Conservation (phyloP, 2,329 filamentous ascomycete species). For the Cercospora nicotianae region DNA sequence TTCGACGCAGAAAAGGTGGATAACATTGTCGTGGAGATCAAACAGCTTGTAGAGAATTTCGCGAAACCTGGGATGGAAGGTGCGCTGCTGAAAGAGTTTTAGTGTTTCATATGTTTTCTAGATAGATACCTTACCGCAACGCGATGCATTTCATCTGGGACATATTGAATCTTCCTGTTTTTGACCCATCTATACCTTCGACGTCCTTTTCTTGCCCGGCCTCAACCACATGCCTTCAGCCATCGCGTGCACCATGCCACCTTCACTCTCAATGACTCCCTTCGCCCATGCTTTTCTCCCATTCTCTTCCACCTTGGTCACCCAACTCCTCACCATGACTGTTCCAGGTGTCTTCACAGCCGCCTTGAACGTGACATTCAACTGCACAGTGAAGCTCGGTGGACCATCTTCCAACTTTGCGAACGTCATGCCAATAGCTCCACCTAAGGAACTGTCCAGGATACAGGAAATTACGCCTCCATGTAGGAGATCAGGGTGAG, state of each 20-base stretch:
- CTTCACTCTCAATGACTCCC: conserved; percentile 26
- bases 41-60: background rate
- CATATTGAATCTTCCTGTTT: background rate
- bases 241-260: conserved; percentile 23
- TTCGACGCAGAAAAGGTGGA: background rate
- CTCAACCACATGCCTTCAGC: conserved; percentile 30
- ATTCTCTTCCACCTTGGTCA: conserved; percentile 21
- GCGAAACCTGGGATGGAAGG: background rate
- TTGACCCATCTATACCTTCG: background rate
- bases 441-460: conserved; percentile 25
- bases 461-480: conserved; percentile 28
- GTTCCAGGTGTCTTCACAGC: conserved; percentile 27
- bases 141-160: background rate
- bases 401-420: conserved; percentile 10
- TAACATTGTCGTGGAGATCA: background rate
- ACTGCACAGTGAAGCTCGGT: conserved; percentile 28
- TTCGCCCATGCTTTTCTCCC: conserved; percentile 28
- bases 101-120: background rate
- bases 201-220: conserved; percentile 13
- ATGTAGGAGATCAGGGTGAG: conserved; percentile 27
- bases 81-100: background rate
- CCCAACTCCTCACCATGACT: conserved; percentile 25
- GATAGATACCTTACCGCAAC: background rate
- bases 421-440: conserved; percentile 21
- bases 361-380: conserved; percentile 27